Conservation (phyloP, 495 filamentous ascomycete species). For the Penicillium psychrofluorescens region DNA sequence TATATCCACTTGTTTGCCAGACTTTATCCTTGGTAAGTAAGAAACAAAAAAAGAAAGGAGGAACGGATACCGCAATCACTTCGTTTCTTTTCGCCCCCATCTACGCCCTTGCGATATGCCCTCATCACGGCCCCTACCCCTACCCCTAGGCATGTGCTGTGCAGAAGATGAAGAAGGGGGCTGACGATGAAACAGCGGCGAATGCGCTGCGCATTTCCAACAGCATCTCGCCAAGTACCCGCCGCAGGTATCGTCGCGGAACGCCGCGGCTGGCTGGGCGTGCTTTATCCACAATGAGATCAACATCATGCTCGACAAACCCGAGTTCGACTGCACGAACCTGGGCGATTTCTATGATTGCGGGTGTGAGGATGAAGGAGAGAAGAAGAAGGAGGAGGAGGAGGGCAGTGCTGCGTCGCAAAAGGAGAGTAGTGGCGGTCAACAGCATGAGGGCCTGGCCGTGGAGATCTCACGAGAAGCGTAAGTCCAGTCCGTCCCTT, state of each 20-base stretch:
- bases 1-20: conserved; percentile 88
- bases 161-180: conserved; percentile 1
- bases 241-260: conserved; percentile 82
- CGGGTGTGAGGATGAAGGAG: conserved; percentile 76
- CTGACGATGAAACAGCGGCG: conserved; percentile 53
- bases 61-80: too few relatives aligned
- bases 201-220: conserved; percentile 90
- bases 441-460: conserved; percentile 11
- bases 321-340: conserved; percentile 77
- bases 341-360: conserved; percentile 95
- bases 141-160: too few relatives aligned
- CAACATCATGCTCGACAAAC: conserved; percentile 78
- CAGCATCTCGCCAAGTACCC: conserved; percentile 73
- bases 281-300: conserved; percentile 95
- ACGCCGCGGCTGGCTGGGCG: conserved; percentile 81
- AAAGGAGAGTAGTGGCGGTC: neutral
- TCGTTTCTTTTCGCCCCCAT: too few relatives aligned
- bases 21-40: conserved; percentile 71
- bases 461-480: conserved; percentile 38
- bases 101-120: too few relatives aligned
- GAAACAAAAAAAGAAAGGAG: too few relatives aligned
- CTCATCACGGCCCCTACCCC: too few relatives aligned
- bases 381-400: conserved; percentile 8
- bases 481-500: conserved; percentile 18
- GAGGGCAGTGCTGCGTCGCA: neutral